phyloP scores from a whole-genome alignment of 2,329 filamentous ascomycete genomes.

The Coleophoma cylindrospora region DNA sequence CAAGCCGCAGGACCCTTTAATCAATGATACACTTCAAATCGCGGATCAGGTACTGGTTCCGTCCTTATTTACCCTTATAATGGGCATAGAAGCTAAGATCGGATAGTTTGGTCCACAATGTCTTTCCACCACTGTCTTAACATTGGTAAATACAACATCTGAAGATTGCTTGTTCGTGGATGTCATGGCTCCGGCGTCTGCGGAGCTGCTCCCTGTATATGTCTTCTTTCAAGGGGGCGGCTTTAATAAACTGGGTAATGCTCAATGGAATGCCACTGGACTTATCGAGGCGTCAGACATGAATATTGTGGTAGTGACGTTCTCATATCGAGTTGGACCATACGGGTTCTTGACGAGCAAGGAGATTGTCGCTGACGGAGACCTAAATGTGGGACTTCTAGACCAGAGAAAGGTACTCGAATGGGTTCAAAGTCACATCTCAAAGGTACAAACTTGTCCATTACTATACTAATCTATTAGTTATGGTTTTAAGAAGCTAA shows the following conservation, averaged over 20 bases:
- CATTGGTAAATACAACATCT: slow-evolving; percentile 34
- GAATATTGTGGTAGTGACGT: slow-evolving; percentile 63
- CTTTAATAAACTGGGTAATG: slow-evolving; percentile 44
- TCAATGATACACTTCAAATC: slow-evolving; percentile 12
- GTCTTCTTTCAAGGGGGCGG: slow-evolving; percentile 56
- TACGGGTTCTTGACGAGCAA: slow-evolving; percentile 66
- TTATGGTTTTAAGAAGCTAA: not conserved
- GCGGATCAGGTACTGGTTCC: slow-evolving; percentile 17
- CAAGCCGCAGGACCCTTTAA: slow-evolving; percentile 57
- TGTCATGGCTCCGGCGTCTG: slow-evolving; percentile 55
- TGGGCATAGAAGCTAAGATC: too few relatives aligned
- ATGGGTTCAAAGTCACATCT: slow-evolving; percentile 66
- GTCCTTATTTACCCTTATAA: too few relatives aligned
- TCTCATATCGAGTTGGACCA: slow-evolving; percentile 73
- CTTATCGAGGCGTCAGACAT: slow-evolving; percentile 53
- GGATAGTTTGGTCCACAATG: slow-evolving; percentile 15
- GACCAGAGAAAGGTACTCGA: slow-evolving; percentile 66
- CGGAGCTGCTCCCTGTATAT: slow-evolving; percentile 52
- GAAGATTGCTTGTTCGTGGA: slow-evolving; percentile 70
- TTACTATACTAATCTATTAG: too few relatives aligned
- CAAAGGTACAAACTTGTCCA: too few relatives aligned
- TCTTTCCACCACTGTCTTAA: slow-evolving; percentile 16
- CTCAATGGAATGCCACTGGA: slow-evolving; percentile 51
- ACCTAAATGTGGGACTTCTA: slow-evolving; percentile 63
- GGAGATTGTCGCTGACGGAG: slow-evolving; percentile 43